Percentiles rank a stretch among this genome's conserved stretches.
Evolutionary conservation across 23 red algal species (phyloP).

Genomic region (Gracilaria domingensis): DNA sequence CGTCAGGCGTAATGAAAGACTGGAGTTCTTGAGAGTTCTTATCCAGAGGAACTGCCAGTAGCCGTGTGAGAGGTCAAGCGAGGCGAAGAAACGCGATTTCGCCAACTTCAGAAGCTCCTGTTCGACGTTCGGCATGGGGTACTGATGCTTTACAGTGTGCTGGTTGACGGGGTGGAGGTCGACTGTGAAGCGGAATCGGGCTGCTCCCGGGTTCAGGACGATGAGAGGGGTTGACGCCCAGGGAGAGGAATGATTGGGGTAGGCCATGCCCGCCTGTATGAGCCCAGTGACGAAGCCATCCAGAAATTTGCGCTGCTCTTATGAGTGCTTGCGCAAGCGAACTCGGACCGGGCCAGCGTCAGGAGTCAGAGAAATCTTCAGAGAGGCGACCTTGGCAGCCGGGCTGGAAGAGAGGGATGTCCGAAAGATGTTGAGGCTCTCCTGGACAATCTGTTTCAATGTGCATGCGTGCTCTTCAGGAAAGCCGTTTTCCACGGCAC

Average conservation of each 20-base stretch:
- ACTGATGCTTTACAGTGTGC: background rate
- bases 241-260: background rate
- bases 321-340: background rate
- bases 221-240: slow-evolving; percentile 11
- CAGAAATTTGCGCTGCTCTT: slow-evolving; percentile 13
- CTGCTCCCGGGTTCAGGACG: slow-evolving; percentile 12
- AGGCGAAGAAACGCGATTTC: too few species aligned
- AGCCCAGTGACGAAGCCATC: background rate
- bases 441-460: slow-evolving; percentile 1
- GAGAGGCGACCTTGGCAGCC: background rate
- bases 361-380: background rate
- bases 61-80: too few species aligned
- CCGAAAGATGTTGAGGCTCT: background rate
- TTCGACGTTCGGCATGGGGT: background rate
- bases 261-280: background rate
- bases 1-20: too few species aligned
- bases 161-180: background rate
- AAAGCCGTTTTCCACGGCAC: slow-evolving; percentile 22
- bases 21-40: too few species aligned
- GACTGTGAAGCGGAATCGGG: background rate
- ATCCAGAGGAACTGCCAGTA: too few species aligned
- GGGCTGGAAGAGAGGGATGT: background rate
- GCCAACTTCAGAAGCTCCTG: background rate
- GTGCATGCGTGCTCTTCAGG: background rate
- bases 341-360: background rate